A percentile compares a stretch with the other conserved stretches of the same genome.
These are phyloP conservation scores for Pelomyxa schiedti DNA, from an alignment of 78 protist species.

Conservation along the genomic window DNA sequence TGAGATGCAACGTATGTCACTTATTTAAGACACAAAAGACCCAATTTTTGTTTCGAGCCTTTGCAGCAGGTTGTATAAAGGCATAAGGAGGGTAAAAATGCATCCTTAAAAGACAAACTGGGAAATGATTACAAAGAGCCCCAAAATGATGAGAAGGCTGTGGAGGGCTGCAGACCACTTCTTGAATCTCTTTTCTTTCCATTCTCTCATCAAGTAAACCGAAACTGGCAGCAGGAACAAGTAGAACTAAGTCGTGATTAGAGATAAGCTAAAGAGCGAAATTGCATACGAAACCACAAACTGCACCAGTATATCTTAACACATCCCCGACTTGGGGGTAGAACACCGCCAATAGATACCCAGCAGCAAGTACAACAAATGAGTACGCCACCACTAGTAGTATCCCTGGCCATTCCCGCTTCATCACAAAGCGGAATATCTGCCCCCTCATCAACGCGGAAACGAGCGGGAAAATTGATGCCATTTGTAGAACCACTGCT, in stretches of 20 bases:
- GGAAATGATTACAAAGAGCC: not conserved
- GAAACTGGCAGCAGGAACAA: not conserved
- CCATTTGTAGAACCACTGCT: not conserved
- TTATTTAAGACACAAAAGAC: no score
- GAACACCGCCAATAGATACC: not conserved
- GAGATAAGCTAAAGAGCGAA: no score
- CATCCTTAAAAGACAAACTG: no score
- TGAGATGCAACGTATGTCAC: no score
- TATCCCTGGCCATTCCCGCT: not conserved
- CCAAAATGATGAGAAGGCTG: not conserved
- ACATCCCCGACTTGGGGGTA: not conserved
- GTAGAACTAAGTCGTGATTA: no score
- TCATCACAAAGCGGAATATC: not conserved
- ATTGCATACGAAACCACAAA: not conserved
- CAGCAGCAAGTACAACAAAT: not conserved
- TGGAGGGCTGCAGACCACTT: not conserved
- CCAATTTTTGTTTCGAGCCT: no score
- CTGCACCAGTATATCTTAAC: not conserved
- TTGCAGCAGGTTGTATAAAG: no score
- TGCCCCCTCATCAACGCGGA: not conserved
- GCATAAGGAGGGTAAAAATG: no score
- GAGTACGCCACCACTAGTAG: not conserved
- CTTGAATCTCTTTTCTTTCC: not conserved
- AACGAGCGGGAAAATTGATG: not conserved
- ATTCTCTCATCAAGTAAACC: not conserved